Conservation (phyloP, 257 asterid species). For the Solanum stenotomum region DNA sequence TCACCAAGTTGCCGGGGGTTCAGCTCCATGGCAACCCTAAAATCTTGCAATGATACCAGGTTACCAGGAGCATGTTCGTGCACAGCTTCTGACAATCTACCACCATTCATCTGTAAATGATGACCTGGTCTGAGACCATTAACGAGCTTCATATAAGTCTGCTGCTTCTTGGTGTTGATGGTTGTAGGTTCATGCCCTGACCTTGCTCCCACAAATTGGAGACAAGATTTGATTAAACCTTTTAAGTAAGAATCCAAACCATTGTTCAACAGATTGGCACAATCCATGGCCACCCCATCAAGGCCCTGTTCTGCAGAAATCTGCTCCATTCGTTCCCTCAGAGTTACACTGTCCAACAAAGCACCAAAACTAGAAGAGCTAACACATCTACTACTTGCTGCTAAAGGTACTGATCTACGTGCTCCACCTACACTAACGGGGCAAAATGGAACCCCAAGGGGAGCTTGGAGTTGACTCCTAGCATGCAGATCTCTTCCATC, state of each 20-base stretch:
- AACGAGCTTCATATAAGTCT: slow-evolving; percentile 28
- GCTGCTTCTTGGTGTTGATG: slow-evolving; percentile 32
- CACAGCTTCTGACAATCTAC: slow-evolving; percentile 26
- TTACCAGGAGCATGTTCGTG: slow-evolving; percentile 26
- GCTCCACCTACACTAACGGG: slow-evolving; percentile 70
- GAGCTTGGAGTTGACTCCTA: slow-evolving; percentile 66
- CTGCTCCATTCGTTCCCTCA: slow-evolving; percentile 70
- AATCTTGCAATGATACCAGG: slow-evolving; percentile 60
- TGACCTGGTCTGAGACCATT: slow-evolving; percentile 67
- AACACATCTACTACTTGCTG: slow-evolving; percentile 33
- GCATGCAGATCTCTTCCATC: slow-evolving; percentile 35
- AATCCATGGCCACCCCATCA: slow-evolving; percentile 68
- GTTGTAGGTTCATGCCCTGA: slow-evolving; percentile 29
- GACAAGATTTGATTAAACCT: slow-evolving; percentile 52
- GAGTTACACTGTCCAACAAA: slow-evolving; percentile 48
- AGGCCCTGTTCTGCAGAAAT: slow-evolving; percentile 65
- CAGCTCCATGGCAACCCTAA: slow-evolving; percentile 83
- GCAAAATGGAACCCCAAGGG: slow-evolving; percentile 66
- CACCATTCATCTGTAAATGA: slow-evolving; percentile 41
- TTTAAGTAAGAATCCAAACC: slow-evolving; percentile 73
- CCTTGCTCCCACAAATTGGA: slow-evolving; percentile 50
- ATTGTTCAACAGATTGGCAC: slow-evolving; percentile 56
- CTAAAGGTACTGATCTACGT: slow-evolving; percentile 30
- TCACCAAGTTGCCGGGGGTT: slow-evolving; percentile 80
- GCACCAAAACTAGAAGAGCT: slow-evolving; percentile 35